Conservation (phyloP, 2,329 filamentous ascomycete species). For the Stagonosporopsis cucurbitacearum region DNA sequence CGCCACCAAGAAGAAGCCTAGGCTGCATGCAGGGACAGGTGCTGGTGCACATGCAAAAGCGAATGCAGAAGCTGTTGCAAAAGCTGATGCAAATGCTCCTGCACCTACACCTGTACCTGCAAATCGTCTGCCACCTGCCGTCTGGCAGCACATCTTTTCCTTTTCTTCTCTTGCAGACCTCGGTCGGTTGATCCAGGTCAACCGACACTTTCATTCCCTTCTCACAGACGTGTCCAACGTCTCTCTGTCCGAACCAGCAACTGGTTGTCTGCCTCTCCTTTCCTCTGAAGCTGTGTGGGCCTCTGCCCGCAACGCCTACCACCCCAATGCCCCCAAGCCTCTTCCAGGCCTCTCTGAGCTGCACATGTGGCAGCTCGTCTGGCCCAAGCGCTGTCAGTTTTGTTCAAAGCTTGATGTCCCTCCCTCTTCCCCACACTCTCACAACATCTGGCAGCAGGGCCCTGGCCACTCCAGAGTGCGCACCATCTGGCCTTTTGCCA, state of each 20-base stretch:
- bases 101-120: conserved; percentile 23
- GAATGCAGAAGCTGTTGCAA: too few relatives aligned
- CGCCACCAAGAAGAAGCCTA: conserved; percentile 42
- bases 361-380: conserved; percentile 77
- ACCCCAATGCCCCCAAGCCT: conserved; percentile 72
- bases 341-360: conserved; percentile 70
- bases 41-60: too few relatives aligned
- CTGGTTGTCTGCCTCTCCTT: conserved; percentile 48
- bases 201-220: conserved; percentile 67
- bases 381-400: conserved; percentile 69
- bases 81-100: too few relatives aligned
- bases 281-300: conserved; percentile 75
- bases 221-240: conserved; percentile 46
- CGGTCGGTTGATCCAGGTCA: conserved; percentile 70
- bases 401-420: conserved; percentile 59
- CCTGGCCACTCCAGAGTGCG: conserved; percentile 67
- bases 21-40: too few relatives aligned
- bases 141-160: conserved; percentile 75
- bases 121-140: conserved; percentile 65
- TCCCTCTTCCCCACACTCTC: conserved; percentile 26
- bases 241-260: conserved; percentile 39
- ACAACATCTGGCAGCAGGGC: conserved; percentile 63
- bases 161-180: conserved; percentile 69
- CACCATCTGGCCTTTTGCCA: conserved; percentile 74
- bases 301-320: conserved; percentile 68